Conservation (phyloP, 2,329 filamentous ascomycete genomes). For the Exophiala calicioides region DNA sequence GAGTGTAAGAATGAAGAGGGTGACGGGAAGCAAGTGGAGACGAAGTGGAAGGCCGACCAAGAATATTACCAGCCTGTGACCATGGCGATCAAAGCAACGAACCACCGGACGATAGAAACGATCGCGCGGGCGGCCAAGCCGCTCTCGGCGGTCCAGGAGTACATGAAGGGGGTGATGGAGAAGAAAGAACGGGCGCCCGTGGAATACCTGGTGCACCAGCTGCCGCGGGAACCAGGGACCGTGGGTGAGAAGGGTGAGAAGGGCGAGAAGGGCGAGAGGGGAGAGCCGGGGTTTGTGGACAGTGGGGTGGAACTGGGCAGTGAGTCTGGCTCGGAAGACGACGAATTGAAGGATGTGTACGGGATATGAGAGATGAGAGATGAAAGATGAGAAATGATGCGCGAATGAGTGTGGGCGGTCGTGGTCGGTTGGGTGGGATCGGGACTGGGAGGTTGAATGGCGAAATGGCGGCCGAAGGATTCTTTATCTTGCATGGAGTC, state of each 20-base stretch:
- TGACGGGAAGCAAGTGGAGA: slow-evolving; percentile 25
- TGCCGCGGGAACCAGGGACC: slow-evolving; percentile 47
- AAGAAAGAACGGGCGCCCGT: slow-evolving; percentile 57
- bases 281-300: slow-evolving; percentile 29
- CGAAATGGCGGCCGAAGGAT: too few relatives aligned
- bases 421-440: slow-evolving; percentile 4
- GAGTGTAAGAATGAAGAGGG: slow-evolving; percentile 7
- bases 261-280: slow-evolving; percentile 11
- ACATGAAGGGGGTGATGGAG: slow-evolving; percentile 61
- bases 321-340: slow-evolving; percentile 27
- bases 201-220: slow-evolving; percentile 56
- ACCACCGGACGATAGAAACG: slow-evolving; percentile 55
- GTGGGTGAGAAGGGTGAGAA: too few relatives aligned
- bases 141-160: slow-evolving; percentile 53
- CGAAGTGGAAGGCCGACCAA: slow-evolving; percentile 42
- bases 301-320: slow-evolving; percentile 31
- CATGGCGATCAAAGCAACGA: slow-evolving; percentile 56
- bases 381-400: too few relatives aligned
- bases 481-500: too few relatives aligned
- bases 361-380: slow-evolving; percentile 20
- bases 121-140: slow-evolving; percentile 59
- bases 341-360: slow-evolving; percentile 31
- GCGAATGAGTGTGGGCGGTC: slow-evolving; percentile 1
- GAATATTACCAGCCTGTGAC: slow-evolving; percentile 57
- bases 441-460: too few relatives aligned